Conservation (phyloP, 1,139 yeast species). For the Suhomyces terraborum region DNA sequence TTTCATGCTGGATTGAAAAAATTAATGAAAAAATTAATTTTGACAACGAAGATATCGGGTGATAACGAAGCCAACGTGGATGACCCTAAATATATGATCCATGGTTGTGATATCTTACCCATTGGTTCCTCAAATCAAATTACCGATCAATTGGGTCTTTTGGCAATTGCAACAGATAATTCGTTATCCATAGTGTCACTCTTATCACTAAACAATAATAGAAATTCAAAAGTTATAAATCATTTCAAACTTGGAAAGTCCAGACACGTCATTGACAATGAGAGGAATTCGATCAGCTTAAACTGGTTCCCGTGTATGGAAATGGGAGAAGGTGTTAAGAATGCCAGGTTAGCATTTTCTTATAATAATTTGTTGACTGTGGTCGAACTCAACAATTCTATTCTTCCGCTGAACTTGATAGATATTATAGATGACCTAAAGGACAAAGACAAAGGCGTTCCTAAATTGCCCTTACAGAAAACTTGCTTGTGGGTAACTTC, state of each 20-base stretch:
- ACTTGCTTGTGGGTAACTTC: slow-evolving; percentile 48
- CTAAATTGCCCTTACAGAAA: slow-evolving; percentile 43
- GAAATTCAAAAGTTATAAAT: slow-evolving; percentile 38
- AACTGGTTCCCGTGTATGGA: slow-evolving; percentile 58
- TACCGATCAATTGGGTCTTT: slow-evolving; percentile 58
- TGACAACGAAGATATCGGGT: slow-evolving; percentile 58
- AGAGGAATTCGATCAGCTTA: slow-evolving; percentile 30
- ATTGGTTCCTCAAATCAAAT: slow-evolving; percentile 53
- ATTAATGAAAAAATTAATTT: slow-evolving; percentile 51
- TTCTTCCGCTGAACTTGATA: slow-evolving; percentile 32
- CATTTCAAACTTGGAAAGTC: slow-evolving; percentile 58
- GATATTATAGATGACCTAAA: slow-evolving; percentile 36
- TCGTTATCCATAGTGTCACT: slow-evolving; percentile 58
- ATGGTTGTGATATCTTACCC: slow-evolving; percentile 50
- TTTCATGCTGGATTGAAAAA: slow-evolving; percentile 62
- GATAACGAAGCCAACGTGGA: slow-evolving; percentile 34
- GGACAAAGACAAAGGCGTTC: slow-evolving; percentile 42
- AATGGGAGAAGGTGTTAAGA: slow-evolving; percentile 21
- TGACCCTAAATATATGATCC: slow-evolving; percentile 21
- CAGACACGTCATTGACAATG: slow-evolving; percentile 23
- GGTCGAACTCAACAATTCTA: slow-evolving; percentile 48
- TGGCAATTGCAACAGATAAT: slow-evolving; percentile 61
- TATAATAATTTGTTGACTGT: slow-evolving; percentile 64
- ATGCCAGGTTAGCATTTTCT: slow-evolving; percentile 63
- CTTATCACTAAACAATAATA: slow-evolving; percentile 45